phyloP scores from a whole-genome alignment of 371 early-diverging fungal genomes.

The Syncephalastrum sp. region DNA sequence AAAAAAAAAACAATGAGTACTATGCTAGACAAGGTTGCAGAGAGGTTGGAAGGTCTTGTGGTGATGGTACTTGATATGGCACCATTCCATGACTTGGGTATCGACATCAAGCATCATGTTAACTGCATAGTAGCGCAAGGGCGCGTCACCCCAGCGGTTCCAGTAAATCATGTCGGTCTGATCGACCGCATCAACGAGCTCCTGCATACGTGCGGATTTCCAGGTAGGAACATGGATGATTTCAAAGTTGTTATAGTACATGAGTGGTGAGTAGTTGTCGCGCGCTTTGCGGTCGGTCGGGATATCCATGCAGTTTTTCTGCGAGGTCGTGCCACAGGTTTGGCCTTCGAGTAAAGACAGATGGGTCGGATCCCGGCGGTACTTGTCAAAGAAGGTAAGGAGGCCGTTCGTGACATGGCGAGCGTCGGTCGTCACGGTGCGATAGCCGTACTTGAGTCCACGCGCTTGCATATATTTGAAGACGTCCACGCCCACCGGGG shows the following conservation, averaged over 20 bases:
- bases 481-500: constrained; percentile 14
- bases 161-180: constrained; percentile 19
- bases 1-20: too few species aligned
- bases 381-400: constrained; percentile 19
- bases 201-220: constrained; percentile 11
- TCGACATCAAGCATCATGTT: constrained; percentile 15
- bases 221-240: constrained; percentile 21
- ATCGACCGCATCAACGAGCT: constrained; percentile 14
- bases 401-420: constrained; percentile 17
- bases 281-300: constrained; percentile 9
- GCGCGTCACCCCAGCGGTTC: constrained; percentile 27
- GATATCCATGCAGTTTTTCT: constrained; percentile 13
- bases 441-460: constrained; percentile 15
- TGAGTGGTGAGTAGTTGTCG: constrained; percentile 7
- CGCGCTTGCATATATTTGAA: constrained; percentile 19
- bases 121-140: constrained; percentile 19
- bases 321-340: constrained; percentile 8
- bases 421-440: constrained; percentile 14
- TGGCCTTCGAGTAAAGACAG: constrained; percentile 3
- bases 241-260: constrained; percentile 27
- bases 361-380: constrained; percentile 10
- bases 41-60: constrained; percentile 13
- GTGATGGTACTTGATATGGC: constrained; percentile 15
- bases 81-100: constrained; percentile 19
- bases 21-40: too few species aligned